A percentile compares a stretch with the other conserved stretches of the same genome.
phyloP scores from a whole-genome alignment of 495 filamentous ascomycete species.

The Cercophora sp. region DNA sequence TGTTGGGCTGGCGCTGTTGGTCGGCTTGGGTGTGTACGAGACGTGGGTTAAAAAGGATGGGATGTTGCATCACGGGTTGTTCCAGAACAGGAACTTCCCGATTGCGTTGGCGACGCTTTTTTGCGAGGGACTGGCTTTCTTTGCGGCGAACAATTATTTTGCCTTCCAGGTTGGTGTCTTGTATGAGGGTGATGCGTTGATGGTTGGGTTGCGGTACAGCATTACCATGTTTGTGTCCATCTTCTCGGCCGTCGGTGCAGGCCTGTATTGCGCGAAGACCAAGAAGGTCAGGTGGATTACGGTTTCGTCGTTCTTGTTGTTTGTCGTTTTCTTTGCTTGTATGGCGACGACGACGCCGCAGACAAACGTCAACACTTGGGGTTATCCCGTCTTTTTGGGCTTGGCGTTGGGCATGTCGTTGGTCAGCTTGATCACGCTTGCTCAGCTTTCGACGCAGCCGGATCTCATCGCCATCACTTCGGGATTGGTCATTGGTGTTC shows the following conservation, averaged over 20 bases:
- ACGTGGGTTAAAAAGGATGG: constrained; percentile 31
- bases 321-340: constrained; percentile 26
- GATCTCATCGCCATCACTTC: constrained; percentile 30
- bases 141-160: constrained; percentile 35
- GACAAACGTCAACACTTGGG: constrained; percentile 21
- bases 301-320: constrained; percentile 21
- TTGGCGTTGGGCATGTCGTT: constrained; percentile 25
- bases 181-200: constrained; percentile 26
- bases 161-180: constrained; percentile 30
- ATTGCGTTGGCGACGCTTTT: constrained; percentile 28
- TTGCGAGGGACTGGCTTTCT: constrained; percentile 33
- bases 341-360: constrained; percentile 23
- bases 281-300: constrained; percentile 25
- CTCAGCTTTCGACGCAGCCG: constrained; percentile 30
- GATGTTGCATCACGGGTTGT: constrained; percentile 35
- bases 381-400: constrained; percentile 30
- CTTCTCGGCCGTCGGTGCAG: constrained; percentile 14
- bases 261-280: constrained; percentile 24
- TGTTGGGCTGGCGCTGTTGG: constrained; percentile 20
- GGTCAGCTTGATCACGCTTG: constrained; percentile 24
- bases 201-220: constrained; percentile 22
- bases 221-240: constrained; percentile 25
- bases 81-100: constrained; percentile 30
- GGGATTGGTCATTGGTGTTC: constrained; percentile 30
- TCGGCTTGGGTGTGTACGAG: constrained; percentile 27